A percentile compares a stretch with the other conserved stretches of the same genome.
Evolutionary conservation across 2,329 filamentous ascomycete species (phyloP).

Genomic region (Pseudogymnoascus sp.): DNA sequence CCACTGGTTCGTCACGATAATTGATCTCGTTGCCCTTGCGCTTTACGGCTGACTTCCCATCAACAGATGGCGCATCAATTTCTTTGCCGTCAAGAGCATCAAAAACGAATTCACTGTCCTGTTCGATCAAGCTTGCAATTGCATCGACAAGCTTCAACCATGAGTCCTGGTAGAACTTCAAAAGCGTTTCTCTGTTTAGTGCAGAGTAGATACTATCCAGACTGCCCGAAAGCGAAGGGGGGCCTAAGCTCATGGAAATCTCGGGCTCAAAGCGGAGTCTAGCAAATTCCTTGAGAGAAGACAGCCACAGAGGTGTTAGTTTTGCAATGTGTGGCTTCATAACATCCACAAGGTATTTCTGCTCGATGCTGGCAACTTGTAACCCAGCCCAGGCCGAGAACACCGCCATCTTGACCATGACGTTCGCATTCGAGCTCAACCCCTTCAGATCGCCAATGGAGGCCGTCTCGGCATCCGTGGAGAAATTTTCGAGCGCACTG

Average conservation of each 20-base stretch:
- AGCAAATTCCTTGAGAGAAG: constrained; percentile 88
- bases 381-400: constrained; percentile 96
- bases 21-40: constrained; percentile 76
- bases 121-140: constrained; percentile 92
- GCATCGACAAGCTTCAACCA: constrained; percentile 97
- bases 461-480: constrained; percentile 68
- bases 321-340: constrained; percentile 83
- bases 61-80: constrained; percentile 32
- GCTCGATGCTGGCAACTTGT: constrained; percentile 89
- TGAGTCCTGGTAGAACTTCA: constrained; percentile 93
- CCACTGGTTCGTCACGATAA: constrained; percentile 93
- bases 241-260: constrained; percentile 82
- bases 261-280: constrained; percentile 91
- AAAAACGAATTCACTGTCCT: constrained; percentile 96
- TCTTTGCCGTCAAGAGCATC: constrained; percentile 88
- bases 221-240: constrained; percentile 72
- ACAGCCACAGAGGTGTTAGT: constrained; percentile 87
- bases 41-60: constrained; percentile 36
- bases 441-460: constrained; percentile 89
- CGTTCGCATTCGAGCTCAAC: constrained; percentile 88
- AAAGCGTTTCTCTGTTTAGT: constrained; percentile 83
- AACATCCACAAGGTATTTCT: constrained; percentile 80
- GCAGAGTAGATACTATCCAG: constrained; percentile 92
- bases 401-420: constrained; percentile 97
- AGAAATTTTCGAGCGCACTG: constrained; percentile 85